Percentiles rank a stretch among this genome's conserved stretches.
Conservation (phyloP, 2,329 filamentous ascomycete genomes). For the Fusarium falciforme region DNA sequence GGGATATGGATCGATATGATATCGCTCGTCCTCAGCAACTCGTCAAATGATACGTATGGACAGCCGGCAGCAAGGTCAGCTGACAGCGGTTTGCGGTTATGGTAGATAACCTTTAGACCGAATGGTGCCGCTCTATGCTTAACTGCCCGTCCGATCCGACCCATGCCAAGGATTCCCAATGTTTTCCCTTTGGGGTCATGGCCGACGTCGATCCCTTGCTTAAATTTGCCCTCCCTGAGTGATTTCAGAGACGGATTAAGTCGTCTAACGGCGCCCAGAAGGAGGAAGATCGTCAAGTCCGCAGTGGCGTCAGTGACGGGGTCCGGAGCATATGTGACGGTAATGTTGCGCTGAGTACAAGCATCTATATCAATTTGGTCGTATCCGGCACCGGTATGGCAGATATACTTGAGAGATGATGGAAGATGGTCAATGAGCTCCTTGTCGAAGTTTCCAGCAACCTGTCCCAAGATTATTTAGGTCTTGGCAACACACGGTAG, state of each 20-base stretch:
- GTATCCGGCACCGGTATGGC: slow-evolving; percentile 66
- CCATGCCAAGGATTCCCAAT: slow-evolving; percentile 69
- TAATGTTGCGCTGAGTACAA: slow-evolving; percentile 63
- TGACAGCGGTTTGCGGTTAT: slow-evolving; percentile 59
- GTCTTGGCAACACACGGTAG: no score
- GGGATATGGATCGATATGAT: slow-evolving; percentile 66
- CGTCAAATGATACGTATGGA: slow-evolving; percentile 65
- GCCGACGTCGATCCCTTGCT: slow-evolving; percentile 65
- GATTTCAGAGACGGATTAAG: slow-evolving; percentile 71
- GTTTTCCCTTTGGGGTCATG: slow-evolving; percentile 76
- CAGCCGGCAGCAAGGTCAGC: slow-evolving; percentile 56
- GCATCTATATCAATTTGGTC: slow-evolving; percentile 76
- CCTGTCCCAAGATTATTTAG: not conserved
- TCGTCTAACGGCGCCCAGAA: slow-evolving; percentile 74
- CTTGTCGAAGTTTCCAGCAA: slow-evolving; percentile 28
- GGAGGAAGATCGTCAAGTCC: slow-evolving; percentile 76
- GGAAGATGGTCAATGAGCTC: slow-evolving; percentile 29
- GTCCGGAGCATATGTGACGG: slow-evolving; percentile 75
- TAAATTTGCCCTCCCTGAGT: slow-evolving; percentile 69
- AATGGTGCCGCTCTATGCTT: slow-evolving; percentile 63
- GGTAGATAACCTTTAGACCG: slow-evolving; percentile 69
- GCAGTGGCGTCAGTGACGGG: slow-evolving; percentile 78
- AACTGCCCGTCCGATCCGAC: slow-evolving; percentile 65
- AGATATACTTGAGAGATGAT: slow-evolving; percentile 57
- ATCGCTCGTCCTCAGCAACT: slow-evolving; percentile 64